Evolutionary conservation across 768 basidiomycete species (phyloP).

Genomic region (Rhodotorula kratochvilovae): DNA sequence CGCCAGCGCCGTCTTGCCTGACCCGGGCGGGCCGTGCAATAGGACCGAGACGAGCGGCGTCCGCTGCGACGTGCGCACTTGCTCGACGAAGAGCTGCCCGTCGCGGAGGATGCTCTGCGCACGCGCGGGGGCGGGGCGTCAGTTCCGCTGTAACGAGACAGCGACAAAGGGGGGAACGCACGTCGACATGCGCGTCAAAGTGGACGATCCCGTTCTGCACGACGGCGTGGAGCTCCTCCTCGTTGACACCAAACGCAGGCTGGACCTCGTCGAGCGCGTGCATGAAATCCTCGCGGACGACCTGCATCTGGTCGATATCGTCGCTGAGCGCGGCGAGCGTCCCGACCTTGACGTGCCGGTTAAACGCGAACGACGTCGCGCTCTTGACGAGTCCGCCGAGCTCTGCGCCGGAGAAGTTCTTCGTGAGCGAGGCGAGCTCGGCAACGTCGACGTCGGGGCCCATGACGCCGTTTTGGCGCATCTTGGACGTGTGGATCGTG

Average conservation of each 20-base stretch:
- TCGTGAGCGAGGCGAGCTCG: slow-evolving; percentile 77
- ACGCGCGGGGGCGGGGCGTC: too few species aligned
- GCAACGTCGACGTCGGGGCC: slow-evolving; percentile 72
- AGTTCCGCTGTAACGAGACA: too few species aligned
- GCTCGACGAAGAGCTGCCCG: slow-evolving; percentile 83
- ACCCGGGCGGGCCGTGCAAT: slow-evolving; percentile 75
- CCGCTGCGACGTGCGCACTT: slow-evolving; percentile 83
- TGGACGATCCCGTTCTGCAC: slow-evolving; percentile 96
- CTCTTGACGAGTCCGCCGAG: slow-evolving; percentile 94
- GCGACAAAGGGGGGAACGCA: slow-evolving; percentile 53
- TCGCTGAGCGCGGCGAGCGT: slow-evolving; percentile 95
- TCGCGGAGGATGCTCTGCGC: slow-evolving; percentile 74
- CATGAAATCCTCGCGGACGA: slow-evolving; percentile 79
- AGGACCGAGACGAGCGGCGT: slow-evolving; percentile 89
- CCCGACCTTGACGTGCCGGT: slow-evolving; percentile 93
- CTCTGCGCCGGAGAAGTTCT: slow-evolving; percentile 98
- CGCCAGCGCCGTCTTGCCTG: slow-evolving; percentile 91
- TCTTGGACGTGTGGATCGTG: slow-evolving; percentile 88
- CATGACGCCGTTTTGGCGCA: slow-evolving; percentile 88
- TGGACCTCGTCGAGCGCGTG: slow-evolving; percentile 88
- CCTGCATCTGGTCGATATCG: slow-evolving; percentile 86
- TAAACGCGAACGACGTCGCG: slow-evolving; percentile 96
- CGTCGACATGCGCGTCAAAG: slow-evolving; percentile 69
- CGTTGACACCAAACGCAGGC: slow-evolving; percentile 96
- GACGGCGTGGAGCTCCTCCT: slow-evolving; percentile 87